phyloP scores from a whole-genome alignment of 129 eudicot genomes.

The Pseudognaphalium luteoalbum region DNA sequence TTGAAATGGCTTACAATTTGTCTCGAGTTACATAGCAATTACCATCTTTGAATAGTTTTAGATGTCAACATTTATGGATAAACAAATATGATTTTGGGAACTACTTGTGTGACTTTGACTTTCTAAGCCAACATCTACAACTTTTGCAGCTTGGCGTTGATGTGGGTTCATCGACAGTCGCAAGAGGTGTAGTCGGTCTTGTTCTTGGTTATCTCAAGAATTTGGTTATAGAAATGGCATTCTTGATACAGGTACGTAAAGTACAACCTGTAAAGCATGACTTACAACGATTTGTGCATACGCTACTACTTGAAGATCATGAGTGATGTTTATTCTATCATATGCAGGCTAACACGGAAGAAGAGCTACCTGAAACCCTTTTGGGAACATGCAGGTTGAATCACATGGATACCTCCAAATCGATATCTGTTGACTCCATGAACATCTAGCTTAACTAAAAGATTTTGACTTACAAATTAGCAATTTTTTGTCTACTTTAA shows the following conservation, averaged over 20 bases:
- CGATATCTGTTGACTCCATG: conserved; percentile 53
- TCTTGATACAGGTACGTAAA: conserved; percentile 56
- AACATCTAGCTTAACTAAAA: neutral
- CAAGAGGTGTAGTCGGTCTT: conserved; percentile 80
- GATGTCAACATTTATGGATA: no score
- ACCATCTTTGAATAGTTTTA: no score
- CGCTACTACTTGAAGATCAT: neutral
- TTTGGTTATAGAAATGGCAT: conserved; percentile 84
- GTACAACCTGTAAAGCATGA: neutral
- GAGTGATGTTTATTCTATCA: neutral
- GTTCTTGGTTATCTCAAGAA: conserved; percentile 87
- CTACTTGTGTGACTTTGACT: conserved; percentile 6
- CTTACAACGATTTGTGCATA: neutral
- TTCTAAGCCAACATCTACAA: neutral
- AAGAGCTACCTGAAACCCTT: conserved; percentile 79
- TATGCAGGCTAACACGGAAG: conserved; percentile 65
- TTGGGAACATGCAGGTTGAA: conserved; percentile 82
- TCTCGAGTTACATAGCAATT: neutral
- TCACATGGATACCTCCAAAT: conserved; percentile 62
- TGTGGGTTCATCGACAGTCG: conserved; percentile 94
- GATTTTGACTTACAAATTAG: neutral
- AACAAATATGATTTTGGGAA: neutral
- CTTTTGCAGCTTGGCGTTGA: conserved; percentile 70
- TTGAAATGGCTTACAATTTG: neutral
- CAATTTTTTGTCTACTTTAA: neutral